Base-by-base conservation (phyloP, 228 moss, liverwort and hornwort genomes). In the Sphagnum magellanicum region DNA sequence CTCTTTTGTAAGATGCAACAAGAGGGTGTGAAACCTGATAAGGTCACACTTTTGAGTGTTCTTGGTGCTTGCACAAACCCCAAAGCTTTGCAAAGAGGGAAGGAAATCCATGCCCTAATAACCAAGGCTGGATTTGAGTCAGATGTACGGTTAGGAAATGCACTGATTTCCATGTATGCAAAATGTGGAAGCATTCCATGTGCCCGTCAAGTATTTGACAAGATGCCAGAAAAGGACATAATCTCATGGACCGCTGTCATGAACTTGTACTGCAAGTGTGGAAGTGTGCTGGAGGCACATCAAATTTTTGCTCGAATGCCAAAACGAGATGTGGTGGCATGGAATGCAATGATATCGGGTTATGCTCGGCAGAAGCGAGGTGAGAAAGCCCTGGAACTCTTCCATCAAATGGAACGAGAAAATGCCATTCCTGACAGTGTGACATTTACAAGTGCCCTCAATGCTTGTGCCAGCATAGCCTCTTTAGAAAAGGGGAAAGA, bases 391-490 rank as follows among this genome's bases (percentile, higher is more conserved):
- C 7, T 70, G 1, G 60, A 70, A 48, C 16, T 70, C 13, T 61
- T 70, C 51, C 60, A 70, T n/a, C 70, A 70, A 50, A 70, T 70
- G 60, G 70, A 70, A 32, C 50, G 61, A 16, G 70, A 70, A n/a
- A 4, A 49, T 16, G 9, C 61, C 12, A 15, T 10, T n/a, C 70
- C 70, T 8, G 60, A 70, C 16, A 50, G 51, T 15, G 51, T 60
- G 70, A 70, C 70, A 9, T 70, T 16, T 61, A 61, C 61, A 6
- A 16, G 60, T 57, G 60, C 51, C 4, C 70, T 70, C 4, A 70
- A 70, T 5, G 70, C 70, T 5, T 70, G 70, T 32, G 70, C 70
- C 0, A 49, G 60, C 3, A 61, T 10, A 17, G 57, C 60, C 15
- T 70, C 70, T 17, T 50, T 70, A 49, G 60, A 60, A 32, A 49